Evolutionary conservation across 2,329 filamentous ascomycete species (phyloP).

Genomic region (Fusarium musae): DNA sequence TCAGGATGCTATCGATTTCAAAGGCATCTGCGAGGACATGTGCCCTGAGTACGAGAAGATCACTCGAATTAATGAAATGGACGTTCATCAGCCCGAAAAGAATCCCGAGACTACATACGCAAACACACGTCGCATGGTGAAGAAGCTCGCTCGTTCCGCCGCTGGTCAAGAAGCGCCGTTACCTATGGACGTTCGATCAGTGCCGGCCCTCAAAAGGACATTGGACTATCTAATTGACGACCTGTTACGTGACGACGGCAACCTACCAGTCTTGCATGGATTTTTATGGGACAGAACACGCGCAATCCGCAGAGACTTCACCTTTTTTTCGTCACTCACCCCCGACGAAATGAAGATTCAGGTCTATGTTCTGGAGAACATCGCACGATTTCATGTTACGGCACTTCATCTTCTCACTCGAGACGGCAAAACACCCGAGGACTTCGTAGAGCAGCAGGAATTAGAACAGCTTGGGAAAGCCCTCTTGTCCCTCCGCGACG

Average conservation of each 20-base stretch:
- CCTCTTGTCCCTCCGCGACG: conserved; percentile 71
- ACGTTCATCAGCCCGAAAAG: conserved; percentile 68
- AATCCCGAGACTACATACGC: conserved; percentile 57
- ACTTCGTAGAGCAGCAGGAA: conserved; percentile 75
- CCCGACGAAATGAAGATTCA: conserved; percentile 67
- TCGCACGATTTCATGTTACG: conserved; percentile 74
- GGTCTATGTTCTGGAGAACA: conserved; percentile 73
- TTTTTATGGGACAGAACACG: conserved; percentile 77
- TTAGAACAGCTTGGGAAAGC: conserved; percentile 74
- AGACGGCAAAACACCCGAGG: conserved; percentile 64
- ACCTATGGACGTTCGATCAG: conserved; percentile 74
- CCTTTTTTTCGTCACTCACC: conserved; percentile 71
- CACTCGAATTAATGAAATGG: conserved; percentile 69
- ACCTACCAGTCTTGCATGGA: conserved; percentile 66
- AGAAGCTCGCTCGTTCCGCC: conserved; percentile 73
- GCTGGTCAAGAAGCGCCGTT: conserved; percentile 75
- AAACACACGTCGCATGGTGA: conserved; percentile 68
- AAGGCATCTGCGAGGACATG: conserved; percentile 76
- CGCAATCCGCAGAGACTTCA: conserved; percentile 75
- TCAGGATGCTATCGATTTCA: conserved; percentile 73
- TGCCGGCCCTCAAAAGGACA: conserved; percentile 66
- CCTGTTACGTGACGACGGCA: conserved; percentile 65
- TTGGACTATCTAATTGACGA: conserved; percentile 72
- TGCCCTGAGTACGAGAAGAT: conserved; percentile 75
- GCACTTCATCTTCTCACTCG: conserved; percentile 71